A percentile compares a stretch with the other conserved stretches of the same genome.
These are phyloP conservation scores for Alectoria sarmentosa DNA, from an alignment of 495 filamentous ascomycete species.

Conservation along the genomic window DNA sequence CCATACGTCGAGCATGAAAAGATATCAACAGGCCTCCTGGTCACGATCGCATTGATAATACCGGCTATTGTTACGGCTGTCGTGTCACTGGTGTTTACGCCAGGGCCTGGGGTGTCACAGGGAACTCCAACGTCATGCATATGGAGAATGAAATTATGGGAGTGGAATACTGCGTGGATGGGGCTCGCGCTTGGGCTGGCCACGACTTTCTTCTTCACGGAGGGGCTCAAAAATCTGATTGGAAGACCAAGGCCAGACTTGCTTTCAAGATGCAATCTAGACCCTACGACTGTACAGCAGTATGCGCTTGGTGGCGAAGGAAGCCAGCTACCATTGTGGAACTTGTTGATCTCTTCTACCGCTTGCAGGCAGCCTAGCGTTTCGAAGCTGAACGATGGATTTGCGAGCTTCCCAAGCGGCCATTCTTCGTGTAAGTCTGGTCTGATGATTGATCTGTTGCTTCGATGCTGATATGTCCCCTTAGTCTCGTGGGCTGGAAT, in stretches of 20 bases:
- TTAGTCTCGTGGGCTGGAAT: slow-evolving; percentile 57
- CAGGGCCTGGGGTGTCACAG: slow-evolving; percentile 21
- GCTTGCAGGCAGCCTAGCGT: slow-evolving; percentile 46
- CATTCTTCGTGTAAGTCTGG: slow-evolving; percentile 56
- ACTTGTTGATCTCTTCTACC: slow-evolving; percentile 43
- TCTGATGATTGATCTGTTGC: background rate
- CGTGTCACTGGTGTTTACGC: slow-evolving; percentile 43
- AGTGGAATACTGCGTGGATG: slow-evolving; percentile 58
- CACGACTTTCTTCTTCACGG: slow-evolving; percentile 48
- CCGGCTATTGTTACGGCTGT: slow-evolving; percentile 48
- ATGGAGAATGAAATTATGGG: slow-evolving; percentile 47
- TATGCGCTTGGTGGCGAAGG: slow-evolving; percentile 48
- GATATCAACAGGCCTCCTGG: slow-evolving; percentile 44
- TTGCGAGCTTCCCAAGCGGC: slow-evolving; percentile 60
- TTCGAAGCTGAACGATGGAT: slow-evolving; percentile 48
- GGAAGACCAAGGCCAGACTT: slow-evolving; percentile 62
- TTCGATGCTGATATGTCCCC: background rate
- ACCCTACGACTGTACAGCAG: slow-evolving; percentile 37
- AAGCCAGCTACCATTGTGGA: slow-evolving; percentile 34
- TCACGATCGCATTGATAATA: slow-evolving; percentile 44
- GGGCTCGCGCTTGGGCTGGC: slow-evolving; percentile 53
- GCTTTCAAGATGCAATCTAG: slow-evolving; percentile 52
- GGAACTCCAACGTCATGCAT: slow-evolving; percentile 27
- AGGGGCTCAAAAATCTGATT: slow-evolving; percentile 56
- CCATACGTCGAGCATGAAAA: slow-evolving; percentile 48